These are phyloP conservation scores for Monosporascus sp. DNA, from an alignment of 2,329 filamentous ascomycete species.

Conservation along the genomic window DNA sequence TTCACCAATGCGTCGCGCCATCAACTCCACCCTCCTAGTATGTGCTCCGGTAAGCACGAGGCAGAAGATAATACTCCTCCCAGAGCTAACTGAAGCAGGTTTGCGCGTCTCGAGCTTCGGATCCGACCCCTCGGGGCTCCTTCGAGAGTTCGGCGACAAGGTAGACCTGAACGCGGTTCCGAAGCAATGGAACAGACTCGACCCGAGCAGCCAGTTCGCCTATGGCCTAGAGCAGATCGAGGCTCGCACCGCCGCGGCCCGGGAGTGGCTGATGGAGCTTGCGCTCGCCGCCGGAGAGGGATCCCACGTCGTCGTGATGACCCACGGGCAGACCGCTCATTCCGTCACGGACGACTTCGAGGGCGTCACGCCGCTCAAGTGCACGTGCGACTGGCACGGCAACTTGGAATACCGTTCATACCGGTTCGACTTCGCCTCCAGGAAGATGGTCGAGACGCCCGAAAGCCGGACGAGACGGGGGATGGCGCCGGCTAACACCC, in stretches of 20 bases:
- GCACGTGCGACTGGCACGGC: background rate
- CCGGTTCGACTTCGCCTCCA: background rate
- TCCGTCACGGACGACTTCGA: background rate
- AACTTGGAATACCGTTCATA: background rate
- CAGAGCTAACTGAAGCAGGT: background rate
- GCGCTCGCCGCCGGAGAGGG: background rate
- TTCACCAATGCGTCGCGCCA: conserved; percentile 1
- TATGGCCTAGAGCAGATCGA: background rate
- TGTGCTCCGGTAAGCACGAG: background rate
- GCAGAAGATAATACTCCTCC: background rate
- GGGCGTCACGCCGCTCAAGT: background rate
- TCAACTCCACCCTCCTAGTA: background rate
- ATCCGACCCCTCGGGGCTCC: background rate
- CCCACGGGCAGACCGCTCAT: background rate
- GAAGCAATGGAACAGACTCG: background rate
- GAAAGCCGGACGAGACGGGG: background rate
- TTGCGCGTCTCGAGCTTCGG: background rate
- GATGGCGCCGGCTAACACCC: too few relatives aligned
- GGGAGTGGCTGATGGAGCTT: background rate
- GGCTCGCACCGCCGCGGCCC: background rate
- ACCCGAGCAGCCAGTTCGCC: background rate
- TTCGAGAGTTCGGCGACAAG: background rate
- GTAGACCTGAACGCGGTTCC: background rate
- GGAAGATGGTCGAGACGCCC: background rate
- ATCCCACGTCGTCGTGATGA: conserved; percentile 1